These are phyloP conservation scores for Solanum neorickii DNA, from an alignment of 257 asterid species.

Conservation along the genomic window DNA sequence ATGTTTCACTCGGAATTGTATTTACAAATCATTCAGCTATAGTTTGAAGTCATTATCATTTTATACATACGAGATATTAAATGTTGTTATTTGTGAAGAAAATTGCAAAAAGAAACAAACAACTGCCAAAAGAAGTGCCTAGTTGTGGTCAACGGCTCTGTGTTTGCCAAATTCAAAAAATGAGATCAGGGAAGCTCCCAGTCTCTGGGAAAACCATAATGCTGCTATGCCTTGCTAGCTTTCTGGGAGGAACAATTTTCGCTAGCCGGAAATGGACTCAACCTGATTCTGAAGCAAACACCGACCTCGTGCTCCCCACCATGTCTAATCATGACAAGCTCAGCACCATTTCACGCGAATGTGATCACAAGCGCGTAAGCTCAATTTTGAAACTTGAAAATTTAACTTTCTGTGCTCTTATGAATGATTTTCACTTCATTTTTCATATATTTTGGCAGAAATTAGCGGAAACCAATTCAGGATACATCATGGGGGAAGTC, in stretches of 20 bases:
- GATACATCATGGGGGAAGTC: slow-evolving; percentile 41
- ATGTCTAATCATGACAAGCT: slow-evolving; percentile 13
- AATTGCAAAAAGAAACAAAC: background rate
- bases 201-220: slow-evolving; percentile 35
- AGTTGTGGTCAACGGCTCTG: background rate
- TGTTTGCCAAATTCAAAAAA: slow-evolving; percentile 11
- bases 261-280: slow-evolving; percentile 20
- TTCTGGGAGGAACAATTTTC: slow-evolving; percentile 51
- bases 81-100: background rate
- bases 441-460: slow-evolving; percentile 14
- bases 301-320: background rate
- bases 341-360: slow-evolving; percentile 9
- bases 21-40: background rate
- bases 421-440: background rate
- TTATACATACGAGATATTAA: background rate
- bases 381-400: background rate
- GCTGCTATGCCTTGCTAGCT: slow-evolving; percentile 44
- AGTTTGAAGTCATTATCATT: background rate
- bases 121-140: background rate
- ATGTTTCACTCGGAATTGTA: slow-evolving; percentile 2
- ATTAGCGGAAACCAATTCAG: slow-evolving; percentile 21
- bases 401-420: background rate
- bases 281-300: slow-evolving; percentile 2
- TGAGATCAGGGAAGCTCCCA: slow-evolving; percentile 10
- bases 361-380: slow-evolving; percentile 43